Evolutionary conservation across 1,284 basidiomycete species (phyloP).

Genomic region (Austroboletus novae-zelandiae): DNA sequence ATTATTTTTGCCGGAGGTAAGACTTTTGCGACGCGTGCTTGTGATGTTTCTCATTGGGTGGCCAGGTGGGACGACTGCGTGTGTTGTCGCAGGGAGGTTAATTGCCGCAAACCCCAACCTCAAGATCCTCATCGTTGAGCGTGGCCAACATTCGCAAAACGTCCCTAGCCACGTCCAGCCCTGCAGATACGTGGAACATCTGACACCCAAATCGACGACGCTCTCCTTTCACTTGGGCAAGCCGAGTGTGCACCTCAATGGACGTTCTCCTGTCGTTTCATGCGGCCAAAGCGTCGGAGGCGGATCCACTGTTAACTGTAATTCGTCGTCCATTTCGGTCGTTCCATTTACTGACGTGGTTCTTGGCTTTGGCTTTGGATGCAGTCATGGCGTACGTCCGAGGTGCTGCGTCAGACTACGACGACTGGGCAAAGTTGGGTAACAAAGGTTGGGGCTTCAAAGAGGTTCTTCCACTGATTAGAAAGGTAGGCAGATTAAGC

Average conservation of each 20-base stretch:
- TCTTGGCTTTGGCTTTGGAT: background rate
- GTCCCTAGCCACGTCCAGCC: background rate
- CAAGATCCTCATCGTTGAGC: slow-evolving; percentile 24
- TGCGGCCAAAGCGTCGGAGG: slow-evolving; percentile 55
- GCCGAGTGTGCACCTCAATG: slow-evolving; percentile 42
- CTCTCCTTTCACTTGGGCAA: slow-evolving; percentile 42
- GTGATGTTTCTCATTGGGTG: too few species aligned
- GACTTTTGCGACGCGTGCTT: background rate
- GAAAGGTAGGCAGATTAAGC: slow-evolving; percentile 38
- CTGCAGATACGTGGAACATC: slow-evolving; percentile 36
- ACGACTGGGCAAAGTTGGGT: slow-evolving; percentile 59
- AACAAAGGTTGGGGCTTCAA: slow-evolving; percentile 42
- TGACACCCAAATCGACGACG: slow-evolving; percentile 38
- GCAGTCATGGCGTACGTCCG: slow-evolving; percentile 54
- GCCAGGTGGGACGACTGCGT: slow-evolving; percentile 36
- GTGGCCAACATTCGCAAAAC: slow-evolving; percentile 42
- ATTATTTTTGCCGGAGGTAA: background rate
- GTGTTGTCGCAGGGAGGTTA: slow-evolving; percentile 24
- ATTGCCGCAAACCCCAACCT: slow-evolving; percentile 38
- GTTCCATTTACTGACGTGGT: background rate
- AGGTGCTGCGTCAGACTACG: slow-evolving; percentile 51
- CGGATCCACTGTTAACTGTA: slow-evolving; percentile 58
- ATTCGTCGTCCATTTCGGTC: background rate
- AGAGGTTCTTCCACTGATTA: slow-evolving; percentile 32
- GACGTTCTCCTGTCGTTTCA: slow-evolving; percentile 43